Conservation (phyloP, 1,284 basidiomycete species). For the Tilletia indica region DNA sequence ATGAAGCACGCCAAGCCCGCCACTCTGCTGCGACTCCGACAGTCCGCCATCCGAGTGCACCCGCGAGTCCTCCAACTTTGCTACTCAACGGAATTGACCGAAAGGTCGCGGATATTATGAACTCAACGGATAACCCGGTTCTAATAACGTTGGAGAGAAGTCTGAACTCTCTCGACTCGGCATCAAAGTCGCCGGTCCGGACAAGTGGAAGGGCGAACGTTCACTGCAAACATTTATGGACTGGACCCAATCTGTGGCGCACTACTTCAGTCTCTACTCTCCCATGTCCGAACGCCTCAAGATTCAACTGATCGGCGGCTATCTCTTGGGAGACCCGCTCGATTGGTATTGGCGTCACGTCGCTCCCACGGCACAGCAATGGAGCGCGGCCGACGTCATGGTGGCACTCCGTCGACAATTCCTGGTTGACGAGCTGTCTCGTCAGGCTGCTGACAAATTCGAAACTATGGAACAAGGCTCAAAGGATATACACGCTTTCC, state of each 20-base stretch:
- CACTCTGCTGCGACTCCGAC: not conserved
- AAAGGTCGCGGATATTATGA: not conserved
- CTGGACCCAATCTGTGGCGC: constrained; percentile 4
- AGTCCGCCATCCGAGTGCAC: not conserved
- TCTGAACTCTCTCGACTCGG: not conserved
- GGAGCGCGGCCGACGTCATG: too few relatives aligned
- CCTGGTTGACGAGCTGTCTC: too few relatives aligned
- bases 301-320: too few relatives aligned
- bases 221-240: constrained; percentile 6
- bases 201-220: constrained; percentile 8
- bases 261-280: not conserved
- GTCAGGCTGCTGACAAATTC: too few relatives aligned
- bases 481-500: too few relatives aligned
- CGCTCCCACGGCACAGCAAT: too few relatives aligned
- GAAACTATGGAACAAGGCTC: too few relatives aligned
- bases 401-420: too few relatives aligned
- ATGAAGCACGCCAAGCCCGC: not conserved
- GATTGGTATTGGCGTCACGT: too few relatives aligned
- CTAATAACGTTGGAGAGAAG: not conserved
- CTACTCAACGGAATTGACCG: not conserved
- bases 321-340: too few relatives aligned
- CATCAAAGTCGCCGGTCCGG: not conserved
- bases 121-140: not conserved
- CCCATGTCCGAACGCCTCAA: not conserved
- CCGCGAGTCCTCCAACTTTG: not conserved